Evolutionary conservation across 768 basidiomycete genomes (phyloP).

Genomic region (Mrakia gelida): DNA sequence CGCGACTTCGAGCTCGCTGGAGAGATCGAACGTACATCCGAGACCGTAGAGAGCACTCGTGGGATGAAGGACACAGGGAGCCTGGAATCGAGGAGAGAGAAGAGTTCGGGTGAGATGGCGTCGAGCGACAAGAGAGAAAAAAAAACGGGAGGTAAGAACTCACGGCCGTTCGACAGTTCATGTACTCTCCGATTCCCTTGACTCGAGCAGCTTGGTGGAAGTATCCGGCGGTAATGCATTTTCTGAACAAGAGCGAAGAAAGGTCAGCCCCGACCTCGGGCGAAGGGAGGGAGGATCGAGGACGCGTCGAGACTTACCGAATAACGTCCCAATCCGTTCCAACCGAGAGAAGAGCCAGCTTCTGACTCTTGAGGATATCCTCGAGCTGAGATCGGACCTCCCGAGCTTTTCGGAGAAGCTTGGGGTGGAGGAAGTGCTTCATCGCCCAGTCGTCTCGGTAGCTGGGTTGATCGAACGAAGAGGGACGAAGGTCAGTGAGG

Average conservation of each 20-base stretch:
- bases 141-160: slow-evolving; percentile 25
- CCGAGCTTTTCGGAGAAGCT: slow-evolving; percentile 85
- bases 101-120: neutral
- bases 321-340: slow-evolving; percentile 94
- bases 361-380: slow-evolving; percentile 99
- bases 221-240: slow-evolving; percentile 95
- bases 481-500: neutral
- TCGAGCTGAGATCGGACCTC: slow-evolving; percentile 94
- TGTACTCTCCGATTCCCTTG: slow-evolving; percentile 98
- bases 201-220: slow-evolving; percentile 98
- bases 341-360: slow-evolving; percentile 84
- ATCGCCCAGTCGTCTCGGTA: slow-evolving; percentile 92
- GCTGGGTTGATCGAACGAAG: slow-evolving; percentile 45
- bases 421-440: slow-evolving; percentile 94
- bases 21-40: slow-evolving; percentile 61
- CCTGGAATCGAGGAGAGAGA: slow-evolving; percentile 39
- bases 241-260: slow-evolving; percentile 51
- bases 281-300: neutral
- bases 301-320: slow-evolving; percentile 48
- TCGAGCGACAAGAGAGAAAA: neutral
- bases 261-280: neutral
- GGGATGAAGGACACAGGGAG: slow-evolving; percentile 89
- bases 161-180: slow-evolving; percentile 82
- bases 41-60: slow-evolving; percentile 94
- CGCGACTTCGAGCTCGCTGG: neutral